Base-by-base conservation (phyloP, 345 rosid genomes). In the Populus euphratica region DNA sequence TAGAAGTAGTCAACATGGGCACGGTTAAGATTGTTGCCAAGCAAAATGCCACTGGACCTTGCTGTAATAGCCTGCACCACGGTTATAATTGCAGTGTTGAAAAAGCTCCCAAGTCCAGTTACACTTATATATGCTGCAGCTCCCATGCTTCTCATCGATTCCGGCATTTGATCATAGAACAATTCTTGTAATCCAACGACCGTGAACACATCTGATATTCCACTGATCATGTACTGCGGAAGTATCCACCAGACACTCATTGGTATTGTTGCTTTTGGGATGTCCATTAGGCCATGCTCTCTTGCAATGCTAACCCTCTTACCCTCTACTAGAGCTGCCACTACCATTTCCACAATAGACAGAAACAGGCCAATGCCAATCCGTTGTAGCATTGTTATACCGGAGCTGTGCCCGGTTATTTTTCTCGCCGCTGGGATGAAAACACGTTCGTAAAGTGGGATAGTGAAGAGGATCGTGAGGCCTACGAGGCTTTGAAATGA, bases 91-190 rank as follows among this genome's bases (percentile, higher is more conserved):
- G 78, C 88, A 5, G 79, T 90, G 72, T 90, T 95, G 29, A 89
- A 14, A 59, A 95, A 90, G 86, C 96, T 95, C 47, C 99, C 98
- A 25, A 88, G 80, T 72, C 98, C 99, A 23, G 86, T 77, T 3
- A 91, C 81, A 50, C 93, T 86, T 1, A 93, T 79, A 63, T 87
- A 86, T 0, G 88, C 91, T 0, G 98, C 98, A 1, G 99, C 99
- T 9, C 98, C 99, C 14, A 93, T 54, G 76, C 98, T 95, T 83
- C 99, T 86, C 97, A 92, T 88, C 5, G 70, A 67, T 59, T 86
- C 94, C 0, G 99, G 99, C 92, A 95, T 84, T 78, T 95, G 94
- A 78, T 89, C 94, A 74, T 95, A 95, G 86, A 93, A 95, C 84
- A 95, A 47, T 83, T 93, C 94, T 81, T 91, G 96, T 76, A 95